Evolutionary conservation across 148 eudicot genomes (phyloP), one percentile per base, ranked within the genome.

Genomic region (Talinum fruticosum): DNA sequence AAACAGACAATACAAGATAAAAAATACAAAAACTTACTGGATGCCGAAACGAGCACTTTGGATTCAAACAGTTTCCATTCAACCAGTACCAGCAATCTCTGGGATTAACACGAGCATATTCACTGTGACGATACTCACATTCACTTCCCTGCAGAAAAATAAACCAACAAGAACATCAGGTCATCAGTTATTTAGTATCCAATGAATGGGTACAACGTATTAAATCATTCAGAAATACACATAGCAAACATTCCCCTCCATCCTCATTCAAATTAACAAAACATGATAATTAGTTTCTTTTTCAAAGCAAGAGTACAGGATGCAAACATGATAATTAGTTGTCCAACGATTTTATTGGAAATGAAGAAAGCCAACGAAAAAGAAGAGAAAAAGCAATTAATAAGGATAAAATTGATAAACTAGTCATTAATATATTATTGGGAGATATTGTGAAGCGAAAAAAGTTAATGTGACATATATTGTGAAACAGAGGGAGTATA

Each of bases 121-220:
- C 99, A 83, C 99, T 95, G 71, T 95, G 99, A 51, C 99, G 94
- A 84, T 87, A 95, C 80, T 95, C 99, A 73, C 99, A 95, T 78
- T 95, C 97, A 70, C 85, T 88, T 86, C 99, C 99, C 99, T 95
- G 62, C 69, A 73, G 36, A 69, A 54, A 64, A 51, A 10, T 33
- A 2, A 76, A 65, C n/a, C n/a, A n/a, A n/a, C 57, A 78, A 34
- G 16, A 71, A n/a, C 30, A 45, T 49, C 6, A 65, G 37, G 47
- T 34, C 34, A 49, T 57, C 61, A 75, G 69, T 18, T 45, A 61
- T 15, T 67, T 49, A 75, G 51, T 29, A 77, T 70, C 66, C 41
- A 29, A 67, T 21, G 13, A 1, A 53, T 51, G 51, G 32, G 23
- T 6, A 5, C 44, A 53, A 65, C 64, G 37, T 21, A 75, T 57